Evolutionary conservation across 805 yeast species (phyloP), one percentile per base, ranked within the genome.

Genomic region (Scheffersomyces stipitis): DNA sequence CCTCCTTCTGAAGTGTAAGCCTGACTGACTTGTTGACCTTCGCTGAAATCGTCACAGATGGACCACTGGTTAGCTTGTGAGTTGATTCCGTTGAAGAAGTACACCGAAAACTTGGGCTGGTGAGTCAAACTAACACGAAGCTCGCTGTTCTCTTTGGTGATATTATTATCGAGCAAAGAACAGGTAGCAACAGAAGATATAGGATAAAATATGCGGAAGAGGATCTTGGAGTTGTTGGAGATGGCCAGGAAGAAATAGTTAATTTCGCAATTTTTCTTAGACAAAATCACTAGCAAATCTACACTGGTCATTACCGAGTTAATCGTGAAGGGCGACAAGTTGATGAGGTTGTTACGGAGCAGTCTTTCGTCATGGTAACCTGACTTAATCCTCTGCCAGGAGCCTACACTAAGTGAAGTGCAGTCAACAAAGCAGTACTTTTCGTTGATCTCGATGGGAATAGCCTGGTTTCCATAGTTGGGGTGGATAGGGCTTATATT

Each of bases 1-100:
- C 86, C 86, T 3, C 79, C 80, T 20, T 72, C 76, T 13, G 73
- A 71, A 20, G 71, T 64, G 52, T 67, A 78, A 0, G 93, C 91
- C 40, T 72, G 74, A 37, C 78, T 78, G 4, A 86, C 93, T 54
- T 85, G 91, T 51, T 83, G 88, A 10, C 86, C 90, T 50, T 85
- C 93, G 40, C 87, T 80, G 47, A 86, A 86, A 60, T 86, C 95
- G 40, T 83, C 91, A 59, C 91, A 84, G 17, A 83, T 80, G 1
- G 86, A 80, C 90, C 90, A 83, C 49, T 80, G 85, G 54, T 81
- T 81, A 16, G 71, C 58, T 44, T 73, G 68, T 27, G 73, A 67
- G 43, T 71, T 71, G 34, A 71, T 71, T 13, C 78, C 77, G 48
- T 76, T 73, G 39, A 80, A 65, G 55, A 84, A 85, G 50, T 81